Conservation (phyloP, 2,329 filamentous ascomycete species). For the Talaromyces sp. region DNA sequence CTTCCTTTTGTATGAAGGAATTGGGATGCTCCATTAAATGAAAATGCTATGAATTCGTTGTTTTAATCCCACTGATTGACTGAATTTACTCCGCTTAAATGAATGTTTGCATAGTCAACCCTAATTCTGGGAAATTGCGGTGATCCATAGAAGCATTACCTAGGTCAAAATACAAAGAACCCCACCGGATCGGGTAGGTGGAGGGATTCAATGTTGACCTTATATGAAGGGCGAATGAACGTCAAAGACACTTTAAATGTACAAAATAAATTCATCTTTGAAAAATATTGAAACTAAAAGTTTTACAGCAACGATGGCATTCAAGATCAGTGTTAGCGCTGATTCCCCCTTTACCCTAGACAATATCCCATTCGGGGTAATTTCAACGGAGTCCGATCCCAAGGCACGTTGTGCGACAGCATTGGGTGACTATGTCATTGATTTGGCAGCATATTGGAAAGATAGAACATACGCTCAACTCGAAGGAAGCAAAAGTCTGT, state of each 20-base stretch:
- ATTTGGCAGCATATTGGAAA: slow-evolving; percentile 48
- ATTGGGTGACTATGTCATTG: slow-evolving; percentile 53
- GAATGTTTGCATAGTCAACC: background rate
- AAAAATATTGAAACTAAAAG: background rate
- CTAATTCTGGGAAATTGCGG: background rate
- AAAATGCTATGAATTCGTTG: background rate
- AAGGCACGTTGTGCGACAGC: slow-evolving; percentile 52
- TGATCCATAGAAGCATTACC: background rate
- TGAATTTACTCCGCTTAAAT: background rate
- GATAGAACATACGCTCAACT: slow-evolving; percentile 32
- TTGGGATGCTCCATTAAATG: background rate
- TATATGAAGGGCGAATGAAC: background rate
- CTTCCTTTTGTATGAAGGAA: slow-evolving; percentile 10
- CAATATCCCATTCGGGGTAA: slow-evolving; percentile 57
- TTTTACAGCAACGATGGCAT: background rate
- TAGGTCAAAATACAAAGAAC: background rate
- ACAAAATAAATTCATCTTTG: no score
- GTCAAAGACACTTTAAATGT: background rate
- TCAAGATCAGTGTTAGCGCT: slow-evolving; percentile 8
- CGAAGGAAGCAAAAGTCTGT: background rate
- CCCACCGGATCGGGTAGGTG: slow-evolving; percentile 8
- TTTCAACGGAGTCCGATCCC: slow-evolving; percentile 41
- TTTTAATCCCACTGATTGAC: background rate
- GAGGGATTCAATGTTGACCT: background rate
- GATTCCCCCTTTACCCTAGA: slow-evolving; percentile 46